Evolutionary conservation across 208 protist species (phyloP).

Genomic region (Crithidia mellificae): DNA sequence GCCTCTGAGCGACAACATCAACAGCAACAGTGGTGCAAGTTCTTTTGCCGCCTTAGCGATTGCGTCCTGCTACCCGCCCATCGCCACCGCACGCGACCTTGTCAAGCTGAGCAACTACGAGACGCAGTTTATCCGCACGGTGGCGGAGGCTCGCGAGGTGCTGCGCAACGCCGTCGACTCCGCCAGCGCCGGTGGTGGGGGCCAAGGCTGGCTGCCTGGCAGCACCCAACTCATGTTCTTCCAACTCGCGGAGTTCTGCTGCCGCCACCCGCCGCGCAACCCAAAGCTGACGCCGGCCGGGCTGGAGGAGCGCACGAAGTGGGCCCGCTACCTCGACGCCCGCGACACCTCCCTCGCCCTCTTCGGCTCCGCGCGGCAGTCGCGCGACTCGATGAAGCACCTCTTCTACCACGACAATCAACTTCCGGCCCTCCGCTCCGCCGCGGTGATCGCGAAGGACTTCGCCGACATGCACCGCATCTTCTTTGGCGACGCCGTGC

Average conservation of each 20-base stretch:
- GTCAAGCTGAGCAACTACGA: slow-evolving; percentile 49
- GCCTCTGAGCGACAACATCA: slow-evolving; percentile 1
- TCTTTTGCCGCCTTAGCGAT: neutral
- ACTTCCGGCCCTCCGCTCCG: slow-evolving; percentile 66
- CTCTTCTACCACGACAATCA: slow-evolving; percentile 84
- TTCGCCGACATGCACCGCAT: slow-evolving; percentile 57
- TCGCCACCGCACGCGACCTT: slow-evolving; percentile 45
- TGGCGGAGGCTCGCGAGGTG: slow-evolving; percentile 62
- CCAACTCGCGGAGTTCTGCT: slow-evolving; percentile 73
- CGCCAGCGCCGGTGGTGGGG: slow-evolving; percentile 37
- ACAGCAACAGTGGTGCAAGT: neutral
- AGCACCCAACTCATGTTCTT: slow-evolving; percentile 59
- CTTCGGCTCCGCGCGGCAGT: slow-evolving; percentile 81
- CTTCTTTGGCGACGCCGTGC: slow-evolving; percentile 36
- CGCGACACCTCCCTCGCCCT: slow-evolving; percentile 85
- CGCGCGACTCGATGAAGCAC: slow-evolving; percentile 85
- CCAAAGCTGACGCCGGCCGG: slow-evolving; percentile 74
- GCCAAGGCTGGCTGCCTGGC: slow-evolving; percentile 34
- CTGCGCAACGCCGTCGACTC: slow-evolving; percentile 50
- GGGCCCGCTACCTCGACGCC: slow-evolving; percentile 82
- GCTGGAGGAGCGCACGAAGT: slow-evolving; percentile 73
- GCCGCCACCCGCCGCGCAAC: slow-evolving; percentile 69
- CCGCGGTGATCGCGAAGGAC: slow-evolving; percentile 68
- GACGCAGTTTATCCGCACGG: slow-evolving; percentile 55
- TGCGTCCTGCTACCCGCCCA: slow-evolving; percentile 26